phyloP scores from a whole-genome alignment of 192 early-diverging fungal species.

The Dissophora ornata region DNA sequence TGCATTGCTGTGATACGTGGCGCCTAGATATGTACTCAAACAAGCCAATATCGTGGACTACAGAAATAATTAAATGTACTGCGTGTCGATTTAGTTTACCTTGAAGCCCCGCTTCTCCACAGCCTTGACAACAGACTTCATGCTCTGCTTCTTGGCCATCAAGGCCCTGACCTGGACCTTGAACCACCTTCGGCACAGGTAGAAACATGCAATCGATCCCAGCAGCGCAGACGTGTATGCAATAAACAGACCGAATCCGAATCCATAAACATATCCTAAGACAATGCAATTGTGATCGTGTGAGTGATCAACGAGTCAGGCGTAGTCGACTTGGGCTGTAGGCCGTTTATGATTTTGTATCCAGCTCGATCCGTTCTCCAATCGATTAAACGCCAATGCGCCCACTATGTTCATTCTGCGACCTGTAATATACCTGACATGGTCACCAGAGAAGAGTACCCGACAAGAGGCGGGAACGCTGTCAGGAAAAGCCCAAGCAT shows the following conservation, averaged over 20 bases:
- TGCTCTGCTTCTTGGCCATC: conserved; percentile 60
- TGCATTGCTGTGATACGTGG: no score
- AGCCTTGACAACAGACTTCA: conserved; percentile 66
- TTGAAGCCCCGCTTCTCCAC: conserved; percentile 74
- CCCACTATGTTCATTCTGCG: no score
- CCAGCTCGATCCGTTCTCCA: no score
- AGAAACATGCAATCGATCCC: conserved; percentile 68
- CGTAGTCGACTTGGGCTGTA: no score
- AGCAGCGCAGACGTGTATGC: conserved; percentile 69
- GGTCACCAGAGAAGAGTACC: conserved; percentile 72
- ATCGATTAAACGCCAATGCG: no score
- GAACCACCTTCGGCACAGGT: conserved; percentile 60
- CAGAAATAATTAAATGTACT: not conserved
- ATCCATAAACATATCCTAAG: conserved; percentile 74
- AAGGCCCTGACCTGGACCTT: conserved; percentile 55
- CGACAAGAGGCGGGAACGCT: conserved; percentile 76
- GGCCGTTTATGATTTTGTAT: no score
- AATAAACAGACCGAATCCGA: conserved; percentile 67
- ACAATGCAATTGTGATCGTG: not conserved
- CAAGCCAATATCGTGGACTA: no score
- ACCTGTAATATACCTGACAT: conserved; percentile 63
- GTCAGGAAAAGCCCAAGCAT: conserved; percentile 61
- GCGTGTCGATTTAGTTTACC: conserved; percentile 52
- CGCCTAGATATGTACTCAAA: no score
- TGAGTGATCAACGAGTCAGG: not conserved